phyloP scores from a whole-genome alignment of 495 filamentous ascomycete genomes.

The Aspergillus nanangensis region DNA sequence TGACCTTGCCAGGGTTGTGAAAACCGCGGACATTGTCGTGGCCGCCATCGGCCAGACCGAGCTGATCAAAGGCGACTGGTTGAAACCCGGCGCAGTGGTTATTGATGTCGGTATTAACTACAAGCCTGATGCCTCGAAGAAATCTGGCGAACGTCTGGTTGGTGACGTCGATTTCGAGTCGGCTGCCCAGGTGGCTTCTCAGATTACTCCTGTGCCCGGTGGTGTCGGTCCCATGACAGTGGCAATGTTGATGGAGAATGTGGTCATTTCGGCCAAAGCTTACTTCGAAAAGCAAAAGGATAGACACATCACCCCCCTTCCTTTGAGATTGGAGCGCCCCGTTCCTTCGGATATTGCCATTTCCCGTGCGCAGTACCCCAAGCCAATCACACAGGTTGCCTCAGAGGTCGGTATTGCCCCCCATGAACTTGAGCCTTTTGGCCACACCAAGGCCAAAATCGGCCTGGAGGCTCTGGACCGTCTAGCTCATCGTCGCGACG shows the following conservation, averaged over 20 bases:
- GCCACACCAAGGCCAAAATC: conserved; percentile 91
- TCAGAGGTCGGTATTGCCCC: conserved; percentile 80
- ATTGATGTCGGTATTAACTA: conserved; percentile 99
- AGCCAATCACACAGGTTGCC: conserved; percentile 78
- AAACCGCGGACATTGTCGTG: conserved; percentile 83
- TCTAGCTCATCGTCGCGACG: conserved; percentile 79
- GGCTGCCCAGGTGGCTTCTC: conserved; percentile 81
- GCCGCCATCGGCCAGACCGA: conserved; percentile 84
- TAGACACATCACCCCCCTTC: conserved; percentile 71
- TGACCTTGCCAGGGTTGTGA: conserved; percentile 66
- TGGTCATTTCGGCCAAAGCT: conserved; percentile 73
- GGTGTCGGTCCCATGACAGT: conserved; percentile 99
- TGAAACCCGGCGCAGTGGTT: conserved; percentile 89
- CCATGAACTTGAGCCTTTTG: conserved; percentile 90
- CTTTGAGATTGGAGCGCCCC: conserved; percentile 66
- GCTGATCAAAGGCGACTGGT: conserved; percentile 90
- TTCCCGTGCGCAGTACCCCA: conserved; percentile 83
- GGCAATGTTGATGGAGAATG: conserved; percentile 92
- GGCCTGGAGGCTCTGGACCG: conserved; percentile 76
- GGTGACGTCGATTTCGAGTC: conserved; percentile 93
- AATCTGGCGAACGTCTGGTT: conserved; percentile 89
- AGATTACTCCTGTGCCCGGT: conserved; percentile 94
- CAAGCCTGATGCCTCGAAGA: conserved; percentile 87
- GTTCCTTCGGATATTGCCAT: conserved; percentile 94
- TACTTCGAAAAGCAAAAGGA: conserved; percentile 80